Conservation (phyloP, 176 grass and related monocot genomes). For the Carex parvula region DNA sequence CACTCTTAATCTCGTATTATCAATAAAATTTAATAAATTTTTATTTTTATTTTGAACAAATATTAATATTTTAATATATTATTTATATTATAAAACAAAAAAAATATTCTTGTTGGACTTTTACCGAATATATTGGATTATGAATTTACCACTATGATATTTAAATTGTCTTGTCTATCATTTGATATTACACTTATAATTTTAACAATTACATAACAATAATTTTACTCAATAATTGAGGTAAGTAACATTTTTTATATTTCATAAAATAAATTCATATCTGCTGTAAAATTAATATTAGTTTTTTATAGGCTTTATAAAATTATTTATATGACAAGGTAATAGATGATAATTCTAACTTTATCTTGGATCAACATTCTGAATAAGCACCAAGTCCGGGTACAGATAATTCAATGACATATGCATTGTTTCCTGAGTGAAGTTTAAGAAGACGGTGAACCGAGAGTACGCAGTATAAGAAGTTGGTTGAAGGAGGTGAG, state of each 20-base stretch:
- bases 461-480: background rate
- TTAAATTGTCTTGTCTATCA: background rate
- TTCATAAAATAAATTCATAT: background rate
- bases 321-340: background rate
- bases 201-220: background rate
- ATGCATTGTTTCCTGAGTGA: background rate
- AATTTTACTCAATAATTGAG: background rate
- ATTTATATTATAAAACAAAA: too few species aligned
- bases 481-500: constrained; percentile 15
- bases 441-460: background rate
- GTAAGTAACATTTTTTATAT: background rate
- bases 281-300: background rate
- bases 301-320: background rate
- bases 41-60: too few species aligned
- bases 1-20: too few species aligned
- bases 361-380: background rate
- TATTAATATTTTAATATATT: too few species aligned
- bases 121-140: too few species aligned
- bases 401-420: background rate
- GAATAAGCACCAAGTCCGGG: too few species aligned
- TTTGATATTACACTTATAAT: background rate
- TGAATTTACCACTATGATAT: background rate
- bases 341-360: background rate
- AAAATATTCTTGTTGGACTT: too few species aligned
- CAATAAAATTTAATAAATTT: too few species aligned